These are phyloP conservation scores for Fraxinus albicans DNA, from an alignment of 305 asterid genomes.

Conservation along the genomic window DNA sequence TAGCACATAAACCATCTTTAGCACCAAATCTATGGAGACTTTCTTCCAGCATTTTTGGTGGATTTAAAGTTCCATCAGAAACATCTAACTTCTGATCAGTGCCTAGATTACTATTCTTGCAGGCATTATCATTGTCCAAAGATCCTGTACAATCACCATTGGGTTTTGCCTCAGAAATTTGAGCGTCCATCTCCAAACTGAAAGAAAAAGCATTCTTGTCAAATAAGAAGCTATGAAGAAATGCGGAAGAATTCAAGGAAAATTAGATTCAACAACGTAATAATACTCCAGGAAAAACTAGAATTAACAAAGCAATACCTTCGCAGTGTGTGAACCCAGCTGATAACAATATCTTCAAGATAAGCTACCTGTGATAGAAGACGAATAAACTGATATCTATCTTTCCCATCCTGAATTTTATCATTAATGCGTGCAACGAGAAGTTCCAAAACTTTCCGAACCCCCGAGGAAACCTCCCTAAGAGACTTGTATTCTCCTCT, in stretches of 20 bases:
- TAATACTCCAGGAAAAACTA: not conserved
- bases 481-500: slow-evolving; percentile 77
- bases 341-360: slow-evolving; percentile 81
- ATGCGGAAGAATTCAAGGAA: slow-evolving; percentile 8
- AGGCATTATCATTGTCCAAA: slow-evolving; percentile 18
- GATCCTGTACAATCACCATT: slow-evolving; percentile 23
- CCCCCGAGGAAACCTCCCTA: slow-evolving; percentile 60
- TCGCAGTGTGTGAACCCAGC: slow-evolving; percentile 76
- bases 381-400: slow-evolving; percentile 58
- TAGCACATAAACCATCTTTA: slow-evolving; percentile 22
- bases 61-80: slow-evolving; percentile 27
- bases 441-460: slow-evolving; percentile 77
- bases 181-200: slow-evolving; percentile 77
- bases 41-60: slow-evolving; percentile 30
- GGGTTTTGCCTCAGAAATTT: slow-evolving; percentile 38
- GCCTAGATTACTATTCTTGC: slow-evolving; percentile 33
- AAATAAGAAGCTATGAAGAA: slow-evolving; percentile 9
- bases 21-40: slow-evolving; percentile 32
- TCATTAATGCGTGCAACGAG: slow-evolving; percentile 56
- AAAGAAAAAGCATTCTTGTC: slow-evolving; percentile 26
- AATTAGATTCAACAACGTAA: not conserved
- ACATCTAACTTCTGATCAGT: slow-evolving; percentile 30
- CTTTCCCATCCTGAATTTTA: slow-evolving; percentile 84
- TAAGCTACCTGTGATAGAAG: slow-evolving; percentile 89
- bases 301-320: slow-evolving; percentile 49